phyloP scores from a whole-genome alignment of 129 eudicot genomes.

The Logfia minima region DNA sequence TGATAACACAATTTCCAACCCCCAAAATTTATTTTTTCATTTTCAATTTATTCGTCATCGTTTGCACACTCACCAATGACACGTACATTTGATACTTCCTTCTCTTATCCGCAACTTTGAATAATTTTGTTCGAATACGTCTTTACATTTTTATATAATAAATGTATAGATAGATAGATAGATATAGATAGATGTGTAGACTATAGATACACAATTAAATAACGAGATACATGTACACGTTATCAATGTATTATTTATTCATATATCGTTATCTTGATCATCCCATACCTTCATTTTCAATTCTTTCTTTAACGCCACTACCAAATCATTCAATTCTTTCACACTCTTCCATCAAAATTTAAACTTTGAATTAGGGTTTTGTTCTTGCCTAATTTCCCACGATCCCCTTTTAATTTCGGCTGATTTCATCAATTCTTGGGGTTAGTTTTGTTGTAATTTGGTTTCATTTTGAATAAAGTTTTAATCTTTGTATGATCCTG shows the following conservation, averaged over 20 bases:
- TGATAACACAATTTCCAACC: neutral
- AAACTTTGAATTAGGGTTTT: slow-evolving; percentile 5
- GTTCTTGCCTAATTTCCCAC: neutral
- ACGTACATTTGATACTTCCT: neutral
- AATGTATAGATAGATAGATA: neutral
- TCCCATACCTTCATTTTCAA: slow-evolving; percentile 30
- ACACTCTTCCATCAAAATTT: slow-evolving; percentile 8
- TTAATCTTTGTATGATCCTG: slow-evolving; percentile 3
- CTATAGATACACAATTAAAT: neutral
- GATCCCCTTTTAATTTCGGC: slow-evolving; percentile 11
- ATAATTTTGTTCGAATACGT: slow-evolving; percentile 17
- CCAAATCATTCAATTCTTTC: slow-evolving; percentile 14
- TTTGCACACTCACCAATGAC: slow-evolving; percentile 34
- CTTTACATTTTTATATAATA: neutral
- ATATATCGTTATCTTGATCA: slow-evolving; percentile 30
- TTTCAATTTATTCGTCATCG: slow-evolving; percentile 13
- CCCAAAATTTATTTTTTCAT: neutral
- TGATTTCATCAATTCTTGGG: slow-evolving; percentile 6
- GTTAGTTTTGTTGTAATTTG: slow-evolving; percentile 12
- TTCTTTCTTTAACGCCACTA: slow-evolving; percentile 12
- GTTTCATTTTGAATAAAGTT: slow-evolving; percentile 13
- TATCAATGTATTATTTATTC: neutral
- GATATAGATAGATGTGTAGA: too few relatives aligned
- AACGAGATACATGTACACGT: slow-evolving; percentile 13
- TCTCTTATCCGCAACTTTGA: slow-evolving; percentile 36